Evolutionary conservation across 2,329 filamentous ascomycete species (phyloP).

Genomic region (Microdochium nivale): DNA sequence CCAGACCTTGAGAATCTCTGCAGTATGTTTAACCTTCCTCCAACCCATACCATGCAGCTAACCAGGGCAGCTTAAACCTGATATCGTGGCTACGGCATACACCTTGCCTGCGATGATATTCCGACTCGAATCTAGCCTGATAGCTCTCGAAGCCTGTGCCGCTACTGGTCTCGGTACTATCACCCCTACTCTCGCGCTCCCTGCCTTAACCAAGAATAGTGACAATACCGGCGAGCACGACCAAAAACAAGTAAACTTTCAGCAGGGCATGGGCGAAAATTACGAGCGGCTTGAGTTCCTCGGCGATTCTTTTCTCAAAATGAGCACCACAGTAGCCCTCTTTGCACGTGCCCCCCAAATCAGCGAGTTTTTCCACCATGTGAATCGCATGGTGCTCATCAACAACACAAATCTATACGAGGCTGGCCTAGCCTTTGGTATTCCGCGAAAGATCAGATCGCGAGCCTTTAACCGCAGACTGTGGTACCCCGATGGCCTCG

Average conservation of each 20-base stretch:
- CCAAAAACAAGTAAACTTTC: constrained; percentile 61
- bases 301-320: constrained; percentile 90
- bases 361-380: constrained; percentile 81
- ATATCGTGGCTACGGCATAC: constrained; percentile 64
- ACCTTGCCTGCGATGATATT: constrained; percentile 78
- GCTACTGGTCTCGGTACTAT: constrained; percentile 53
- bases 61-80: constrained; percentile 14
- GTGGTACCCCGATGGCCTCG: constrained; percentile 83
- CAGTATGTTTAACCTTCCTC: constrained; percentile 39
- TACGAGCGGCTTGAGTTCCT: constrained; percentile 93
- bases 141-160: constrained; percentile 66
- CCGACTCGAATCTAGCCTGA: constrained; percentile 71
- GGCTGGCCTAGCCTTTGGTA: constrained; percentile 56
- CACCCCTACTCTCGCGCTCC: constrained; percentile 62
- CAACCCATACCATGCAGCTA: not conserved
- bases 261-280: constrained; percentile 82
- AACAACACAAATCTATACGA: constrained; percentile 88
- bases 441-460: constrained; percentile 74
- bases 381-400: constrained; percentile 81
- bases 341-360: constrained; percentile 69
- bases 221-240: constrained; percentile 71
- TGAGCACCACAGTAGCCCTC: constrained; percentile 84
- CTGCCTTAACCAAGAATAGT: constrained; percentile 88
- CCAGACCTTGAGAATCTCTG: constrained; percentile 68
- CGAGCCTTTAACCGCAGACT: constrained; percentile 68